Conservation (phyloP, 495 filamentous ascomycete species). For the Cryomyces minteri region DNA sequence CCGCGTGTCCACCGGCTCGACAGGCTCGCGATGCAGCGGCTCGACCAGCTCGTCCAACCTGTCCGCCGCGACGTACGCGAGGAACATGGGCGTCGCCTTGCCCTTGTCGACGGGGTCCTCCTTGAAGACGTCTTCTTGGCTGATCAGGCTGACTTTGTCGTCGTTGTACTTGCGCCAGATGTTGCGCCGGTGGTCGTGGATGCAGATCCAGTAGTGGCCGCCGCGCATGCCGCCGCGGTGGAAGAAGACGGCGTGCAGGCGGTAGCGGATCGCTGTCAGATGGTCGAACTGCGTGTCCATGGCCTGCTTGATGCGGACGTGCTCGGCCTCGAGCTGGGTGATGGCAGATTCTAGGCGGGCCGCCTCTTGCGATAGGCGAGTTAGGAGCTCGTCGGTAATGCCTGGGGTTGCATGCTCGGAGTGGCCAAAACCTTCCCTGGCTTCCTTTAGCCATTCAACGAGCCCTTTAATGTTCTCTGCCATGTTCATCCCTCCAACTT, state of each 20-base stretch:
- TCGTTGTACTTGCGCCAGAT: slow-evolving; percentile 95
- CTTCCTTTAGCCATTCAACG: no score
- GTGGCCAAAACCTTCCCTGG: background rate
- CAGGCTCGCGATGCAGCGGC: no score
- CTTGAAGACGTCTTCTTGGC: slow-evolving; percentile 42
- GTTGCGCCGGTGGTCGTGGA: slow-evolving; percentile 63
- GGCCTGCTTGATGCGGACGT: slow-evolving; percentile 32
- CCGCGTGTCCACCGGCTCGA: no score
- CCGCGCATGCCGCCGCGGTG: slow-evolving; percentile 48
- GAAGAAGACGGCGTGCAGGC: slow-evolving; percentile 82
- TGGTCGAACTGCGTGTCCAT: slow-evolving; percentile 44
- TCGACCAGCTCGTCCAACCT: background rate
- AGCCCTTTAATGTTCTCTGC: no score
- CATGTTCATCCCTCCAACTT: no score
- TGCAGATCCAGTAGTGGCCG: slow-evolving; percentile 96
- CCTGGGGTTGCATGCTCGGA: slow-evolving; percentile 23
- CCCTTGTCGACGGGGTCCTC: slow-evolving; percentile 21
- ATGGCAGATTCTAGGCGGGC: no score
- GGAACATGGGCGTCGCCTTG: background rate
- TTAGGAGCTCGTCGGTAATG: slow-evolving; percentile 19
- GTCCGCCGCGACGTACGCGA: background rate
- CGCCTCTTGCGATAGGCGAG: no score
- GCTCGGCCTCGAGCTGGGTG: slow-evolving; percentile 22
- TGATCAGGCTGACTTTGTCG: slow-evolving; percentile 53
- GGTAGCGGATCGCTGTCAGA: slow-evolving; percentile 45